Evolutionary conservation across 495 filamentous ascomycete genomes (phyloP).

Genomic region (Talaromyces adpressus): DNA sequence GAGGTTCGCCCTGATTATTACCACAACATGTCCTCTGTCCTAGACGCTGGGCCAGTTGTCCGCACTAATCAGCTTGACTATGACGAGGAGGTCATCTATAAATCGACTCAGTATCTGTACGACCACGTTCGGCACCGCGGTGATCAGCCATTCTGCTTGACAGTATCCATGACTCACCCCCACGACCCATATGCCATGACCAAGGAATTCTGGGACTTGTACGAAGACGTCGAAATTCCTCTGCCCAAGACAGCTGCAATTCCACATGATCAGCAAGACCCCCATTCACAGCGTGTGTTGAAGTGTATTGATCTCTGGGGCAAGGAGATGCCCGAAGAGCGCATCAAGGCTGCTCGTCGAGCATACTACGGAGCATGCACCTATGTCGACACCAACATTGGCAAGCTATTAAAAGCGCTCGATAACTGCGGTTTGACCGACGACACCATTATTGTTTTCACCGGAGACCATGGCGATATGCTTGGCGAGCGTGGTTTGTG

Average conservation of each 20-base stretch:
- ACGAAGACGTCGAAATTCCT: constrained; percentile 79
- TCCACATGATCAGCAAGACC: constrained; percentile 68
- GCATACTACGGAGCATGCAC: constrained; percentile 86
- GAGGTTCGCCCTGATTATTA: constrained; percentile 83
- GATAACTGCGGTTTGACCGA: constrained; percentile 68
- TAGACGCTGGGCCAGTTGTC: constrained; percentile 75
- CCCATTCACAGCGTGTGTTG: constrained; percentile 72
- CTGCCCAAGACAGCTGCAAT: constrained; percentile 64
- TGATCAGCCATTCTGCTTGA: constrained; percentile 75
- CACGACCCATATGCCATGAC: constrained; percentile 91
- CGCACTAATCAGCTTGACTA: constrained; percentile 91
- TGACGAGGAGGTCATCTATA: constrained; percentile 88
- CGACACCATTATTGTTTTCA: constrained; percentile 81
- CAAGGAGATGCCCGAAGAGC: constrained; percentile 67
- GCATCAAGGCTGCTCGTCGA: constrained; percentile 68
- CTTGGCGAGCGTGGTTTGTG: constrained; percentile 81
- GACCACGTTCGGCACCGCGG: constrained; percentile 67
- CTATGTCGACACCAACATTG: constrained; percentile 84
- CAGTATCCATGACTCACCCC: constrained; percentile 83
- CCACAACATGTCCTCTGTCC: constrained; percentile 83
- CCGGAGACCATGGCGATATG: constrained; percentile 89
- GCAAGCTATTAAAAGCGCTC: constrained; percentile 64
- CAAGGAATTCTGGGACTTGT: constrained; percentile 80
- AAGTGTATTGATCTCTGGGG: constrained; percentile 77
- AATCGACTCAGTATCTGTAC: constrained; percentile 73